Evolutionary conservation across 2,329 filamentous ascomycete species (phyloP).

Genomic region (Septoria petroselini): DNA sequence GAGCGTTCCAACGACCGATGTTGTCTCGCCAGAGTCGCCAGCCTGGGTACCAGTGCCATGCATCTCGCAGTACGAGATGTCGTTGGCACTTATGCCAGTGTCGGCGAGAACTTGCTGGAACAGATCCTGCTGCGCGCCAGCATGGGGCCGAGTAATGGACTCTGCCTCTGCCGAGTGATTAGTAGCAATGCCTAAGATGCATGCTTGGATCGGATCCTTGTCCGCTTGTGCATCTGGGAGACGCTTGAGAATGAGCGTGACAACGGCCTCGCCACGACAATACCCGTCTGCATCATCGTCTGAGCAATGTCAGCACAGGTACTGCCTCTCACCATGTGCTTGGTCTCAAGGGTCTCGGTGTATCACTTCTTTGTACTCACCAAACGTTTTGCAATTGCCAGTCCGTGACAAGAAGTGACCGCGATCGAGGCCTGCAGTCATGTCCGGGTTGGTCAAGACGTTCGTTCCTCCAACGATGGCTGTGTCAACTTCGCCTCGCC

Average conservation of each 20-base stretch:
- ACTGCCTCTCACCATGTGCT: too few relatives aligned
- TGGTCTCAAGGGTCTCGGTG: too few relatives aligned
- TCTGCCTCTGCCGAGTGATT: slow-evolving; percentile 80
- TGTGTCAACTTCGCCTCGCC: slow-evolving; percentile 33
- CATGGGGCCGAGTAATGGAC: slow-evolving; percentile 81
- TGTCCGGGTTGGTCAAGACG: slow-evolving; percentile 21
- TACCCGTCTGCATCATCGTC: slow-evolving; percentile 37
- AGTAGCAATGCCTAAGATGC: slow-evolving; percentile 70
- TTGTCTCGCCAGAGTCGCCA: slow-evolving; percentile 78
- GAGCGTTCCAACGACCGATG: slow-evolving; percentile 67
- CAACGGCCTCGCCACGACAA: slow-evolving; percentile 34
- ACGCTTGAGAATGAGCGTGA: slow-evolving; percentile 40
- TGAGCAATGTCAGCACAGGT: too few relatives aligned
- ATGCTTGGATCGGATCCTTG: slow-evolving; percentile 66
- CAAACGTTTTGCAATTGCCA: slow-evolving; percentile 27
- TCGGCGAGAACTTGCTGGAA: slow-evolving; percentile 68
- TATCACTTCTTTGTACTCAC: too few relatives aligned
- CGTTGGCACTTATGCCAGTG: slow-evolving; percentile 69
- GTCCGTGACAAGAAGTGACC: slow-evolving; percentile 32
- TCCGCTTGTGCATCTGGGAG: slow-evolving; percentile 65
- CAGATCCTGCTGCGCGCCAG: slow-evolving; percentile 68
- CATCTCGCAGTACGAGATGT: slow-evolving; percentile 82
- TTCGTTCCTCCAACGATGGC: slow-evolving; percentile 34
- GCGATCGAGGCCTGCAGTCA: slow-evolving; percentile 27
- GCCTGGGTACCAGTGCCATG: slow-evolving; percentile 86